Percentiles rank a stretch among this genome's conserved stretches.
Evolutionary conservation across 371 early-diverging fungal genomes (phyloP).

Genomic region (Apophysomyces ossiformis): DNA sequence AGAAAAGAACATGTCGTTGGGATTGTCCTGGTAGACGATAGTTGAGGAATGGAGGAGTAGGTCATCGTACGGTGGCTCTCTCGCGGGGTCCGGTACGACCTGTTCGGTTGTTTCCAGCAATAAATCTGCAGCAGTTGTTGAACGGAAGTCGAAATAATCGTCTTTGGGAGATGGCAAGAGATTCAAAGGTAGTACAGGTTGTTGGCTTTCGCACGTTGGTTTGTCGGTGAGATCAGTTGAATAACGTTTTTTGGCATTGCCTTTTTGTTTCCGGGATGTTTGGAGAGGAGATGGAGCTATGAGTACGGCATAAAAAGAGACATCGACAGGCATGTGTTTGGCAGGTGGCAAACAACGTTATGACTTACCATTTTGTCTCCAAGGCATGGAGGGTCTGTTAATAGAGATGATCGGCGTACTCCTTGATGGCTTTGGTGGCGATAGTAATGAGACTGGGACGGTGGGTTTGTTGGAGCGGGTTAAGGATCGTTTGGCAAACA

Average conservation of each 20-base stretch:
- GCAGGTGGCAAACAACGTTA: conserved; percentile 2
- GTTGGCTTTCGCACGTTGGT: conserved; percentile 6
- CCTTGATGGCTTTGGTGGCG: conserved; percentile 21
- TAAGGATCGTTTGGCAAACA: conserved; percentile 24
- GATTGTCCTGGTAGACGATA: too few relatives aligned
- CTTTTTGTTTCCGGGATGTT: not conserved
- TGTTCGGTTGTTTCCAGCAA: conserved; percentile 10
- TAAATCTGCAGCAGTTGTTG: conserved; percentile 11
- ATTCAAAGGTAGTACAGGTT: conserved; percentile 12
- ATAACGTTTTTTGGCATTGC: conserved; percentile 16
- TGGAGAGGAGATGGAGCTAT: not conserved
- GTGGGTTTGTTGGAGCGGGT: conserved; percentile 10
- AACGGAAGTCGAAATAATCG: conserved; percentile 27
- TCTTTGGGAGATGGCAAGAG: conserved; percentile 14
- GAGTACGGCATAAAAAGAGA: not conserved
- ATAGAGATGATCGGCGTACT: conserved; percentile 29
- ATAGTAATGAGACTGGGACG: not conserved
- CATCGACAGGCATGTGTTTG: conserved; percentile 6
- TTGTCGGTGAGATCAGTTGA: conserved; percentile 17
- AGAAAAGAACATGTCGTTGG: too few relatives aligned
- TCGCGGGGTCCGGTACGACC: not conserved
- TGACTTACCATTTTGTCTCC: conserved; percentile 18
- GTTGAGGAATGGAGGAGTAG: not conserved
- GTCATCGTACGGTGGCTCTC: conserved; percentile 4
- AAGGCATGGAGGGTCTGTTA: conserved; percentile 16